Evolutionary conservation across 306 rosid species (phyloP), one percentile per base, ranked within the genome.

Genomic region (Leucaena leucocephala): DNA sequence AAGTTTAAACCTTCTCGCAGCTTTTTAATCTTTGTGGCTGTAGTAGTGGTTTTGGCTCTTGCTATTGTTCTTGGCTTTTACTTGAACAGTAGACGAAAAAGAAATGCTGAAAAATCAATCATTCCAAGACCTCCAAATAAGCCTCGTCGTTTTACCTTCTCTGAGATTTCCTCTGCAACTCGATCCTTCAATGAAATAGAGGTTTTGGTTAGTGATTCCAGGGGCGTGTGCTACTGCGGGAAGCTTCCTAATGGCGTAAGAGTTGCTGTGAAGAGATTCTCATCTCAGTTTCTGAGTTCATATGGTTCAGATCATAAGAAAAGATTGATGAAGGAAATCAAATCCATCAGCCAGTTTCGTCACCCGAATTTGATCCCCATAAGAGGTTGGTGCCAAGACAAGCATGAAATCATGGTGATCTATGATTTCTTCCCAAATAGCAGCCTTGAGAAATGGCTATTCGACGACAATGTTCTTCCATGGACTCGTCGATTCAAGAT

Each of bases 361-460:
- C 97, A 90, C 71, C 94, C 97, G 2, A 90, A 92, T 84, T 80
- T 90, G 81, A 90, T 90, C 61, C 88, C 87, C 14, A 73, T 88
- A 8, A 83, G 89, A 70, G 97, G 97, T 0, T 92, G 97, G 97
- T 88, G 91, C 69, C 90, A 86, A 59, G 93, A 88, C 27, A 82
- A 82, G 27, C 79, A 82, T 8, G 90, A 92, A 71, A 63, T 81
- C 71, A 88, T 88, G 80, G 91, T 85, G 55, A 85, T 86, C 17
- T 92, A 86, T 68, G 97, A 92, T 34, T 92, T 92, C 64, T 83
- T 83, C 58, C 85, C 86, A 5, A 92, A 92, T 71, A 94, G 93
- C 16, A 83, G 97, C 83, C 83, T 92, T 4, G 94, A 92, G 19
- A 92, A 90, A 57, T 92, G 97, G 97, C 76, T 92, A 6, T 92